Conservation (phyloP, 176 grass and related monocot species). For the Oryza rufipogon region DNA sequence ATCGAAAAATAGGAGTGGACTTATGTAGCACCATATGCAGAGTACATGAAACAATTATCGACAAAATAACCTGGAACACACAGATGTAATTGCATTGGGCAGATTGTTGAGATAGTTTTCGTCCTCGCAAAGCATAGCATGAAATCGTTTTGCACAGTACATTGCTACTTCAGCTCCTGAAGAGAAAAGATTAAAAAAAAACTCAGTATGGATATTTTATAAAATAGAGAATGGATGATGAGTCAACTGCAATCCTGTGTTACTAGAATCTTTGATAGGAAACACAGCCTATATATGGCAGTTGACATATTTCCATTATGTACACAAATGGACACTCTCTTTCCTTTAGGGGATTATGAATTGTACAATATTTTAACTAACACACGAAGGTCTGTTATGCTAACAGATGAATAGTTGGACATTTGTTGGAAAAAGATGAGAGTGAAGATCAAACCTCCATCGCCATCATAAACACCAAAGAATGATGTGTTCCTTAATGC, state of each 20-base stretch:
- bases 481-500: slow-evolving; percentile 9
- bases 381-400: not conserved
- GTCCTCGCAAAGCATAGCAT: not conserved
- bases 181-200: not conserved
- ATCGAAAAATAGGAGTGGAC: not conserved
- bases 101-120: not conserved
- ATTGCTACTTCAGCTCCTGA: slow-evolving; percentile 31
- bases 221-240: not conserved
- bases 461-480: slow-evolving; percentile 48
- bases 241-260: not conserved
- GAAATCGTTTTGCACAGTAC: slow-evolving; percentile 21
- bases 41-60: not conserved
- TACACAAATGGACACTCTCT: not conserved
- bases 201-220: not conserved
- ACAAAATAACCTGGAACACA: slow-evolving; percentile 28
- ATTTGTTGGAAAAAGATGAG: slow-evolving; percentile 11
- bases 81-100: not conserved
- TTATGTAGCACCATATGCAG: not conserved
- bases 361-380: not conserved
- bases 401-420: not conserved
- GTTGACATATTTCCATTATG: not conserved
- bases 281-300: not conserved
- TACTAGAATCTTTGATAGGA: not conserved
- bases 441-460: slow-evolving; percentile 30
- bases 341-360: not conserved